Base-by-base conservation (phyloP, 1,284 basidiomycete species). In the Athelia psychrophila region DNA sequence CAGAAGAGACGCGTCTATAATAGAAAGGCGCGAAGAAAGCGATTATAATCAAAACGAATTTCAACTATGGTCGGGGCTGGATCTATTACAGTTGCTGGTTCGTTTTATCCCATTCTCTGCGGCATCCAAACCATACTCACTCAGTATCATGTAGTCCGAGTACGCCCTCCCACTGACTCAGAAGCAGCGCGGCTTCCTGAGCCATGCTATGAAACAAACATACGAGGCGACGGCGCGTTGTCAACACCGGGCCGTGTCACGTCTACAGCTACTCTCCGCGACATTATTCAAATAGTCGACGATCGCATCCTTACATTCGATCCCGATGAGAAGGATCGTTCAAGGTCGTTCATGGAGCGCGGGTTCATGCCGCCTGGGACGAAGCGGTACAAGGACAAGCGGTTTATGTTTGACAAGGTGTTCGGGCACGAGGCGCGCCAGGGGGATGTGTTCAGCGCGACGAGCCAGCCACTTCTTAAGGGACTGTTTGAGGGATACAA, bases 371-470 rank as follows among this genome's bases (percentile, higher is more conserved):
- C 90, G 40, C 90, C 88, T 0, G 92, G 92, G 40, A 90, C 89
- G 38, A 92, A 90, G 65, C 79, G 92, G 55, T 95, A 95, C 76
- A 95, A 95, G 69, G 91, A 96, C 71, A 86, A 88, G 64, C 84
- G 95, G 52, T 98, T 96, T 71, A 93, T 95, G 77, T 98, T 98
- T 67, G 95, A 98, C 70, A 82, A 79, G 49, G 93, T 98, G 23
- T 95, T 97, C 64, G 79, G 86, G 57, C 83, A 86, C 64, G 81
- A 88, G 36, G 81, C 91, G 23, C 76, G 74, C 18, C 95, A 98
- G 70, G 80, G 84, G 56, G 89, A 93, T 54, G 90, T 98, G 10
- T 98, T 93, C 64, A 84, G 87, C 59, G 75, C 83, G 49, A 96
- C 94, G 3, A 82, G 93, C 12, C 87, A 88, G 63, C 92, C 92